phyloP scores from a whole-genome alignment of 2,329 filamentous ascomycete genomes.

The Truncatella angustata region DNA sequence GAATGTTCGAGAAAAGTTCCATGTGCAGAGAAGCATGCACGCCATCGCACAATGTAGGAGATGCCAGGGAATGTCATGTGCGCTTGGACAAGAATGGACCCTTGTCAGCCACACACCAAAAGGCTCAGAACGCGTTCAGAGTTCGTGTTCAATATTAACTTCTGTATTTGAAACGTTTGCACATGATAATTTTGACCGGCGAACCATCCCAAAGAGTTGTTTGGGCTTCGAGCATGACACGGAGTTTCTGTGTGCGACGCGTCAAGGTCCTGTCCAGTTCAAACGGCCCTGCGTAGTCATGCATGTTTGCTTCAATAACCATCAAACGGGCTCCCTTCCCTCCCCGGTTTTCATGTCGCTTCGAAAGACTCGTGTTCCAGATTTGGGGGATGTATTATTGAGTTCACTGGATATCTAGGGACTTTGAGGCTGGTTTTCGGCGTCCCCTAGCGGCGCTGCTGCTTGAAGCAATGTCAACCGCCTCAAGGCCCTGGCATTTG shows the following conservation, averaged over 20 bases:
- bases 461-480: too few species aligned
- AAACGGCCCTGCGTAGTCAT: not conserved
- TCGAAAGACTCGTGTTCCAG: too few species aligned
- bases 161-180: constrained; percentile 7
- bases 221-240: constrained; percentile 8
- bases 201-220: constrained; percentile 1
- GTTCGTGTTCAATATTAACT: not conserved
- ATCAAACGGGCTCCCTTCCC: too few species aligned
- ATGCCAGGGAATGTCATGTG: not conserved
- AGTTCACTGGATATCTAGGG: too few species aligned
- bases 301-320: not conserved
- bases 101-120: not conserved
- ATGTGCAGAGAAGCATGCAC: constrained; percentile 3
- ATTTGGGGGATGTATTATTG: too few species aligned
- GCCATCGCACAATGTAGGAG: not conserved
- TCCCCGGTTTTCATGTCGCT: too few species aligned
- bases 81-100: constrained; percentile 8
- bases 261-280: not conserved
- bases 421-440: too few species aligned
- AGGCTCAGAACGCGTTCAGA: not conserved
- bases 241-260: not conserved
- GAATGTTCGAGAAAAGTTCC: constrained; percentile 10
- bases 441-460: too few species aligned
- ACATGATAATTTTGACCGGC: not conserved
- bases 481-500: too few species aligned